Evolutionary conservation across 352 stramenopile species (phyloP), one percentile per base, ranked within the genome.

Genomic region (Globisporangium heterothallicum): DNA sequence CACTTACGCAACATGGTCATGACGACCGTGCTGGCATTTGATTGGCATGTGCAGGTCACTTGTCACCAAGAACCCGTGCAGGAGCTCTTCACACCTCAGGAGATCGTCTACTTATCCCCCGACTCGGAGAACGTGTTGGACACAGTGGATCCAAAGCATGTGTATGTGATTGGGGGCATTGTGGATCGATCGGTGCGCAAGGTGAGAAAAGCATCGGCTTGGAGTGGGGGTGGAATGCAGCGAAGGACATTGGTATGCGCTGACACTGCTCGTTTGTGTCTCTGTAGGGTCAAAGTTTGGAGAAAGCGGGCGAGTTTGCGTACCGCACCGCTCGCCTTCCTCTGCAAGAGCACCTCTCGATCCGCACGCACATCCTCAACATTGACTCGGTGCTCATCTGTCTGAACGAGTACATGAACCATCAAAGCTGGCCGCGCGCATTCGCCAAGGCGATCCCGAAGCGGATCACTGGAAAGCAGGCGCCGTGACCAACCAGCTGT

Each of bases 121-220:
- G 87, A 96, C 49, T 81, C 84, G n/a, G 56, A 74, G 0, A 71
- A 88, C 19, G 64, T 88, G 5, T 70, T 96, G 0, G 36, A 63
- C 1, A 40, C 61, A 4, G 30, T 96, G 5, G 64, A 91, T 49
- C 58, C 65, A 18, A 32, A 47, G 14, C 60, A 43, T 7, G 68
- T 89, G 8, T 94, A 96, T 58, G 70, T 94, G 35, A 60, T 96
- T 35, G 84, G 84, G 24, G 86, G 80, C 22, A 92, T 96, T 48
- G 78, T 92, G 24, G 86, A 96, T 40, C 80, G 84, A 19, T 88
- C 86, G 2, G 82, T 92, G 38, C 80, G 80, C 42, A 92, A 90
- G 72, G 75, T 71, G 26, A 42, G 40, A 3, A 3, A 21, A 32
- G 32, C n/a, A 41, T 2, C n/a, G 12, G 8, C n/a, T n/a, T n/a